Conservation (phyloP, 306 rosid species). For the Spatholobus suberectus region DNA sequence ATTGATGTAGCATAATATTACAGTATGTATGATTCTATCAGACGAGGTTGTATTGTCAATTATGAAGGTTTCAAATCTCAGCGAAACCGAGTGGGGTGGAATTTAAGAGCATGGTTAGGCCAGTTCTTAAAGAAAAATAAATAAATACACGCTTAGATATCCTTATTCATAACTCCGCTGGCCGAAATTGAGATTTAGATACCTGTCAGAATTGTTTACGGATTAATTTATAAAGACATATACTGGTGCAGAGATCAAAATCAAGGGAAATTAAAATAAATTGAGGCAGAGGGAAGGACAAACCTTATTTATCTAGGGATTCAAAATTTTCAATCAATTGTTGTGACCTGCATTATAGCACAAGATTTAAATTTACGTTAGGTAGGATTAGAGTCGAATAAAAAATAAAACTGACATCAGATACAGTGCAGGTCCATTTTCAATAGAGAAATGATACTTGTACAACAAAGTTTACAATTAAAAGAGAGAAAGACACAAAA, state of each 20-base stretch:
- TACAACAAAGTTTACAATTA: too few species aligned
- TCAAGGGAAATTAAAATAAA: conserved; percentile 11
- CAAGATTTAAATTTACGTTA: conserved; percentile 21
- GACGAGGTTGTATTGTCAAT: conserved; percentile 3
- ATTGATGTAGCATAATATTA: neutral
- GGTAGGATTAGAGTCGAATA: neutral
- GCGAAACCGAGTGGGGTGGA: conserved; percentile 4
- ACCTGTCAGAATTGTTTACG: conserved; percentile 21
- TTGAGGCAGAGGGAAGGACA: neutral
- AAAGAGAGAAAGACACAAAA: too few species aligned
- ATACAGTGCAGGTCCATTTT: neutral
- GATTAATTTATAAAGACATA: neutral
- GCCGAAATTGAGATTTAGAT: conserved; percentile 18
- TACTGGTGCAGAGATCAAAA: neutral
- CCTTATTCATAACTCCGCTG: conserved; percentile 21
- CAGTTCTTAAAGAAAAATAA: neutral
- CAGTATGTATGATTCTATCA: conserved; percentile 17
- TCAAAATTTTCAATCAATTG: conserved; percentile 54
- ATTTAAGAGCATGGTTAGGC: neutral
- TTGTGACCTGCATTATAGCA: conserved; percentile 60
- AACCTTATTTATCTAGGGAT: conserved; percentile 47
- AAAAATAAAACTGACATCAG: neutral
- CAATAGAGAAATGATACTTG: too few species aligned
- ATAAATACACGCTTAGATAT: neutral
- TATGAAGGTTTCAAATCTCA: conserved; percentile 22